Percentiles rank a stretch among this genome's conserved stretches.
phyloP scores from a whole-genome alignment of 2,329 filamentous ascomycete species.

The Triangularia verruculosa region DNA sequence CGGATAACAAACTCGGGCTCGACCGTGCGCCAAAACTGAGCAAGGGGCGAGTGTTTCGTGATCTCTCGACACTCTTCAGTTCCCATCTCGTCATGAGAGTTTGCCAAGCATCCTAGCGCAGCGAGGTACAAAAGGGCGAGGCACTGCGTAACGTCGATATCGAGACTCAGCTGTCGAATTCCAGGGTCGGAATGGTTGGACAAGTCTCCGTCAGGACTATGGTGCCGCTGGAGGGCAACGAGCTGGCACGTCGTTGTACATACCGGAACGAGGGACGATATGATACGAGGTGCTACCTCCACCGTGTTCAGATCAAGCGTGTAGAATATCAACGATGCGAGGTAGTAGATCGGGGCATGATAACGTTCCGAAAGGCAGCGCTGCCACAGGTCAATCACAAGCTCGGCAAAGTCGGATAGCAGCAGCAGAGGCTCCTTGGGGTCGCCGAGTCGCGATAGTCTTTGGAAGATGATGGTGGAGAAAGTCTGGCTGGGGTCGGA shows the following conservation, averaged over 20 bases:
- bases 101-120: conserved; percentile 57
- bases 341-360: conserved; percentile 61
- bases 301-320: conserved; percentile 61
- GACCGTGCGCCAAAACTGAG: conserved; percentile 65
- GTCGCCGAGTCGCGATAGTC: conserved; percentile 57
- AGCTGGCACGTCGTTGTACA: conserved; percentile 59
- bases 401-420: conserved; percentile 61
- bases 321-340: conserved; percentile 63
- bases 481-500: conserved; percentile 61
- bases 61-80: conserved; percentile 7
- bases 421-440: conserved; percentile 51
- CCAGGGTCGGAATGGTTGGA: conserved; percentile 39
- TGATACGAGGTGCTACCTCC: conserved; percentile 56
- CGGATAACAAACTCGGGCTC: conserved; percentile 64
- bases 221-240: conserved; percentile 56
- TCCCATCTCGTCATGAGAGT: conserved; percentile 25
- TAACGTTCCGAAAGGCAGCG: conserved; percentile 62
- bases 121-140: conserved; percentile 64
- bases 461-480: conserved; percentile 65
- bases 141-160: conserved; percentile 62
- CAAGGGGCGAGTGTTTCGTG: conserved; percentile 31
- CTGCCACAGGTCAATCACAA: conserved; percentile 66
- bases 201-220: conserved; percentile 47
- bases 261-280: conserved; percentile 54
- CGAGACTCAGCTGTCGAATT: conserved; percentile 45